Evolutionary conservation across 371 early-diverging fungal genomes (phyloP).

Genomic region (Coemansia sp.): DNA sequence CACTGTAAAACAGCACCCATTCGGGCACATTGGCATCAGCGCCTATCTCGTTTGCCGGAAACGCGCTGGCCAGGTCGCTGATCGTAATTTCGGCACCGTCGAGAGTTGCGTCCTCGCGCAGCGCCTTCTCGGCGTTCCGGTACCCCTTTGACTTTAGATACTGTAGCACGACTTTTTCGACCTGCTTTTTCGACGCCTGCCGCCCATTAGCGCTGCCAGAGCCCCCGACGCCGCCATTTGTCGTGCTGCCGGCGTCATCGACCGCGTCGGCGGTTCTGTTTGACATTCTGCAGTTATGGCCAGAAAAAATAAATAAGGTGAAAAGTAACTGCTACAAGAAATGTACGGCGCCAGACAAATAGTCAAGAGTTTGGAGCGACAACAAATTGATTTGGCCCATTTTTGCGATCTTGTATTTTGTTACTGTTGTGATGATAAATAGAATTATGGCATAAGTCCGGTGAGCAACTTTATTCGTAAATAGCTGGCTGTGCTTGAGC

Average conservation of each 20-base stretch:
- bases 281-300: background rate
- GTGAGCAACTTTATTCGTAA: too few relatives aligned
- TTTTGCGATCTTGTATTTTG: too few relatives aligned
- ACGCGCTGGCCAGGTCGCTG: conserved; percentile 48
- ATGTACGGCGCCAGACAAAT: too few relatives aligned
- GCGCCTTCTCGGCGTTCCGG: conserved; percentile 53
- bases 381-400: too few relatives aligned
- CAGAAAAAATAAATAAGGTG: background rate
- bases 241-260: conserved; percentile 10
- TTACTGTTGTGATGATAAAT: too few relatives aligned
- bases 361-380: too few relatives aligned
- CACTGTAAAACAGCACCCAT: conserved; percentile 67
- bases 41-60: conserved; percentile 50
- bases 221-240: conserved; percentile 1
- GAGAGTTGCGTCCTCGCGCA: conserved; percentile 53
- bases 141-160: conserved; percentile 63
- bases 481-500: too few relatives aligned
- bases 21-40: conserved; percentile 56
- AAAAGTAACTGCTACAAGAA: too few relatives aligned
- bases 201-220: conserved; percentile 6
- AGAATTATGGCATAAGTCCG: too few relatives aligned
- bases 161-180: conserved; percentile 58
- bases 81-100: conserved; percentile 54
- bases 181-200: conserved; percentile 48
- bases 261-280: conserved; percentile 3